A percentile compares a stretch with the other conserved stretches of the same genome.
Conservation (phyloP, 129 eudicot genomes). For the Saussurea involucrata region DNA sequence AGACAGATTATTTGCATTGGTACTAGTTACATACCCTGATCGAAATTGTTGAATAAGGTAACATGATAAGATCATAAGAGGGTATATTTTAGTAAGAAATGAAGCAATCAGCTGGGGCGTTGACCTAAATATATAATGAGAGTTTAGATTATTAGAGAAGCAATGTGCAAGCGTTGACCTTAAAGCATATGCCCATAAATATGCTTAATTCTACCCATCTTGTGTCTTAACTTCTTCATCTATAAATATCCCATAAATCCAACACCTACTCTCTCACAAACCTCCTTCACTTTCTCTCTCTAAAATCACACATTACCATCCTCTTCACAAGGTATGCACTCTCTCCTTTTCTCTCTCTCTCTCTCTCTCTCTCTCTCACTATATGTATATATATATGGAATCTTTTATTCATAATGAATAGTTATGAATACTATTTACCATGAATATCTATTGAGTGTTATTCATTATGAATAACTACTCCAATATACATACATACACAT, state of each 20-base stretch:
- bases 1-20: neutral
- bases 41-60: neutral
- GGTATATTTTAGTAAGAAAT: neutral
- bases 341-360: neutral
- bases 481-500: neutral
- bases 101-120: constrained; percentile 15
- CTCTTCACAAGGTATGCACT: constrained; percentile 24
- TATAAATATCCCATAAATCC: constrained; percentile 10
- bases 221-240: neutral
- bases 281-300: constrained; percentile 3
- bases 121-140: neutral
- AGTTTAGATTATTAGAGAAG: constrained; percentile 8
- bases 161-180: constrained; percentile 19
- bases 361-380: neutral
- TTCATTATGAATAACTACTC: neutral
- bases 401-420: neutral
- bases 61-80: neutral
- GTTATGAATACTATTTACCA: neutral
- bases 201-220: constrained; percentile 9
- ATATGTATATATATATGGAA: neutral
- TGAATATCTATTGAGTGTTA: neutral
- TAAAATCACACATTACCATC: neutral
- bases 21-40: neutral
- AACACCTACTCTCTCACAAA: constrained; percentile 2
- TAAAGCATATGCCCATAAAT: constrained; percentile 22